phyloP scores from a whole-genome alignment of 164 flowering plant genomes.

The grape (Vitis vinifera) region ASM3070453v1 NC_081819.1:16821001-16821500 shows the following conservation, averaged over 20 bases:
- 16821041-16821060: conserved; percentile 41
- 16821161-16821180: conserved; percentile 33
- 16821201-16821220: conserved; percentile 16
- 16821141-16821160: conserved; percentile 36
- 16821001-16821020: conserved; percentile 12
- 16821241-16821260: not conserved
- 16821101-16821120: conserved; percentile 18
- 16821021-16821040: conserved; percentile 40
- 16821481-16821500: conserved; percentile 32
- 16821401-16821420: conserved; percentile 69
- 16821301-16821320: no score
- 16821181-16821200: conserved; percentile 13
- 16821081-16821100: conserved; percentile 33
- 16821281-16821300: no score
- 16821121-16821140: conserved; percentile 23
- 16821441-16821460: conserved; percentile 66
- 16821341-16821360: conserved; percentile 11
- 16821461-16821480: conserved; percentile 51
- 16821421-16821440: conserved; percentile 51
- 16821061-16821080: conserved; percentile 37
- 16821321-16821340: conserved; percentile 12
- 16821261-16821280: not conserved
- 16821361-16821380: conserved; percentile 18
- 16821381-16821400: conserved; percentile 44
- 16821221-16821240: conserved; percentile 1